Conservation (phyloP, 2,329 filamentous ascomycete genomes). For the Paraphaeosphaeria sporulosa region DNA sequence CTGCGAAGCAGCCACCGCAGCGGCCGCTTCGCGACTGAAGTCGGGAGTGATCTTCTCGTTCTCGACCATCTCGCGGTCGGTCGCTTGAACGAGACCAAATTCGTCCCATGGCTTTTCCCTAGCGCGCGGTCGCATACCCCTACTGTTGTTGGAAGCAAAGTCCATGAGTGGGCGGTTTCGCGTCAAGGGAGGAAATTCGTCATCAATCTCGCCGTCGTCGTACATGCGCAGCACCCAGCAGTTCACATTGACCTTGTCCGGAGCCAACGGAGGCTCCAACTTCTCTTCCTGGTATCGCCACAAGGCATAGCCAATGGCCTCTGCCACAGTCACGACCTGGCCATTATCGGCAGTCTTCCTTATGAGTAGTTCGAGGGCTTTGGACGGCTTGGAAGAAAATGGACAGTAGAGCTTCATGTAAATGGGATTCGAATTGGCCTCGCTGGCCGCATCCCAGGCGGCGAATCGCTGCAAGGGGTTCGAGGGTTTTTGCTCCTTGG, state of each 20-base stretch:
- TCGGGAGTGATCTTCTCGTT: conserved; percentile 74
- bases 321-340: conserved; percentile 74
- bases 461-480: conserved; percentile 81
- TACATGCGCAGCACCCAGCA: conserved; percentile 86
- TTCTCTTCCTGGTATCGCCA: conserved; percentile 83
- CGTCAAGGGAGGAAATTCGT: conserved; percentile 82
- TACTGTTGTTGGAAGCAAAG: conserved; percentile 81
- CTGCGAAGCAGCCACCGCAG: conserved; percentile 35
- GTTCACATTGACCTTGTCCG: conserved; percentile 77
- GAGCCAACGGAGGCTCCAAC: conserved; percentile 69
- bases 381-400: conserved; percentile 69
- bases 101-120: conserved; percentile 83
- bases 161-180: conserved; percentile 76
- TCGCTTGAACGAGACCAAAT: conserved; percentile 79
- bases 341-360: conserved; percentile 73
- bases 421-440: conserved; percentile 70
- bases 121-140: conserved; percentile 68
- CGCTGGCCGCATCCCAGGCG: conserved; percentile 77
- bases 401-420: conserved; percentile 80
- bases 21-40: conserved; percentile 63
- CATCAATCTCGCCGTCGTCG: conserved; percentile 83
- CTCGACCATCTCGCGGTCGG: conserved; percentile 70
- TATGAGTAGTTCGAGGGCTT: conserved; percentile 75
- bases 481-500: conserved; percentile 72
- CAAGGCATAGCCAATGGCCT: conserved; percentile 81